Base-by-base conservation (phyloP, 2,329 filamentous ascomycete genomes). In the Fusarium sp. region DNA sequence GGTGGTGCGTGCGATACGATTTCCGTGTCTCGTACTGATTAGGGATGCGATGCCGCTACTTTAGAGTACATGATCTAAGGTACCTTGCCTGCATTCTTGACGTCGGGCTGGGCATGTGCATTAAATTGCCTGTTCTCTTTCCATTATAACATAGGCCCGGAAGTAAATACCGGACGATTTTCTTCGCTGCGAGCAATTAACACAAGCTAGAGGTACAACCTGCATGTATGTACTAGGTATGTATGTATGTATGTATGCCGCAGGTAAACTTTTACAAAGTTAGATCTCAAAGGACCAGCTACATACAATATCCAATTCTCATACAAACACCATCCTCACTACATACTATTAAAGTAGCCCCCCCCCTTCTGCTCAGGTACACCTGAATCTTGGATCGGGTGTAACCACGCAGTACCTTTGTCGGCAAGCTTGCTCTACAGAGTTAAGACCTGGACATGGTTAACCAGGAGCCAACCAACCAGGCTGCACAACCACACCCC, bases 301-400 rank as follows among this genome's bases (percentile, higher is more conserved):
- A 29, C 17, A 32, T 14, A 38, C 19, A 7, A 38, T 36, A 27
- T 51, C 29, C 29, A 31, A 10, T 32, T 14, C 23, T 25, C 35
- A 35, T 31, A 23, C n/a, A 42, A 29, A 36, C 15, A 14, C 11
- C 15, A 4, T 9, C 21, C 31, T 9, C 15, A 23, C 19, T 27
- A 19, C 19, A 19, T 19, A 14, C 27, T 45, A 56, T 27, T 10
- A 35, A 13, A 14, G 10, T 21, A 54, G 57, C 31, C 35, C 17
- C 27, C 49, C 33, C 32, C 32, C 36, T 19, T 29, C 32, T 21
- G 39, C 52, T 65, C 57, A 65, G 52, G 57, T 64, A 57, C 48
- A 62, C 52, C 52, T 54, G 50, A 62, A 57, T 49, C 57, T 58
- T 48, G 41, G 19, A 36, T 37, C 37, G 53, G 53, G 45, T 56